phyloP scores from a whole-genome alignment of 805 yeast species.

The Yarrowia alimentaria region DNA sequence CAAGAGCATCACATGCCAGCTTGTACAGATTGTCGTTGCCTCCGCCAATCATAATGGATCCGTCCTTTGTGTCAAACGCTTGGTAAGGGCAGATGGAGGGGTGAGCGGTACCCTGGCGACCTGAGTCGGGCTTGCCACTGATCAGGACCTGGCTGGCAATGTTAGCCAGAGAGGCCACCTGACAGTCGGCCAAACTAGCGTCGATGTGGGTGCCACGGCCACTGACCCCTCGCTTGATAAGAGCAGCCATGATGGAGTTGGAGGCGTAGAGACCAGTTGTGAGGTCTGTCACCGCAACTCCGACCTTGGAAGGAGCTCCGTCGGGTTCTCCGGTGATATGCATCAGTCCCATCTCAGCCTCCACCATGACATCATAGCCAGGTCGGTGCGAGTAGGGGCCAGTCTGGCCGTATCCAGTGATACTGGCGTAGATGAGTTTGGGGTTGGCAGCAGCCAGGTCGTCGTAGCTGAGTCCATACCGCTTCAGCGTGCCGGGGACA shows the following conservation, averaged over 20 bases:
- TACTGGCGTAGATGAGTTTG: constrained; percentile 41
- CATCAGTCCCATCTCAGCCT: constrained; percentile 48
- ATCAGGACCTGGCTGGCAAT: constrained; percentile 43
- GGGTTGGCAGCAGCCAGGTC: constrained; percentile 36
- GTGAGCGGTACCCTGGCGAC: constrained; percentile 46
- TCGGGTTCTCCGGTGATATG: constrained; percentile 46
- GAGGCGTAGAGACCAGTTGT: constrained; percentile 45
- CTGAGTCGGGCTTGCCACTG: constrained; percentile 43
- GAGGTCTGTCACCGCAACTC: constrained; percentile 47
- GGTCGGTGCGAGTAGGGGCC: constrained; percentile 44
- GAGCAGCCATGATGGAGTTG: constrained; percentile 43
- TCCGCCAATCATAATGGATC: constrained; percentile 44
- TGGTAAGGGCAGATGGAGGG: constrained; percentile 46
- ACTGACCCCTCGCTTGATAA: constrained; percentile 38
- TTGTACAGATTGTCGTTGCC: constrained; percentile 44
- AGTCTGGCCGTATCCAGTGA: constrained; percentile 47
- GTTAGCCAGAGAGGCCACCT: constrained; percentile 44
- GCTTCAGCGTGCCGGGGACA: constrained; percentile 42
- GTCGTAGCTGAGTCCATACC: constrained; percentile 42
- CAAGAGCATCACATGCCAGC: constrained; percentile 39
- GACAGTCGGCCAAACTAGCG: constrained; percentile 43
- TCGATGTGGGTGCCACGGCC: constrained; percentile 45
- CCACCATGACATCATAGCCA: constrained; percentile 48
- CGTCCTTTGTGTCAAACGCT: constrained; percentile 43
- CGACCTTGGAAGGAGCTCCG: constrained; percentile 46